Evolutionary conservation across 495 filamentous ascomycete species (phyloP), one percentile per base, ranked within the genome.

Genomic region (Choiromyces venosus): DNA sequence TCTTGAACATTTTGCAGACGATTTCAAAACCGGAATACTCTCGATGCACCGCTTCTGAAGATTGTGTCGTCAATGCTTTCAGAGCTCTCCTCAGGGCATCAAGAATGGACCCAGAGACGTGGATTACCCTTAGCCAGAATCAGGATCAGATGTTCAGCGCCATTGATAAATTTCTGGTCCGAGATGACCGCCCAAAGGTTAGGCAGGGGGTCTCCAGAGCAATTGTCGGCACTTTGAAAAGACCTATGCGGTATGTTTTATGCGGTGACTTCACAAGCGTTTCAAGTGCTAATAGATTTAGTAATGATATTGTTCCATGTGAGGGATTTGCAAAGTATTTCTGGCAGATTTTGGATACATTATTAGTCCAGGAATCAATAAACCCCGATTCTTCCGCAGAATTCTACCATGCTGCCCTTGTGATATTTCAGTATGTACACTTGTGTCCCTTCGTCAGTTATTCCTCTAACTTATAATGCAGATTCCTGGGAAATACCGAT

Each of bases 81-180:
- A 84, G 84, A 14, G 80, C 87, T 9, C 74, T 90, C 1, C 81
- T 89, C 12, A 86, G 89, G 78, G 87, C 84, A 14, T 88, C 88
- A 46, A 79, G 87, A 46, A 84, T 86, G 61, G 86, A 87, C 42
- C 74, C 81, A 37, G 75, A 77, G 0, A 83, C 89, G 66, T 91
- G 89, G 88, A 73, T 77, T 14, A 79, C 83, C 18, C 82, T 88
- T 68, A 87, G 85, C 35, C 78, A 82, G 16, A 80, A 83, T 35
- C 70, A 75, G 14, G 80, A 61, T 18, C 52, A 86, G 39, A 85
- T 89, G 65, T 81, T 83, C 38, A 70, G 77, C 21, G 77, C 89
- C 35, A 71, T 87, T 44, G 56, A 80, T 66, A 74, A 67, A 61
- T 76, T 84, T 37, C 78, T 87, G 33, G 79, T 87, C 16, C 78